These are phyloP conservation scores for Handroanthus guayacan DNA, from an alignment of 257 asterid species.

Conservation along the genomic window DNA sequence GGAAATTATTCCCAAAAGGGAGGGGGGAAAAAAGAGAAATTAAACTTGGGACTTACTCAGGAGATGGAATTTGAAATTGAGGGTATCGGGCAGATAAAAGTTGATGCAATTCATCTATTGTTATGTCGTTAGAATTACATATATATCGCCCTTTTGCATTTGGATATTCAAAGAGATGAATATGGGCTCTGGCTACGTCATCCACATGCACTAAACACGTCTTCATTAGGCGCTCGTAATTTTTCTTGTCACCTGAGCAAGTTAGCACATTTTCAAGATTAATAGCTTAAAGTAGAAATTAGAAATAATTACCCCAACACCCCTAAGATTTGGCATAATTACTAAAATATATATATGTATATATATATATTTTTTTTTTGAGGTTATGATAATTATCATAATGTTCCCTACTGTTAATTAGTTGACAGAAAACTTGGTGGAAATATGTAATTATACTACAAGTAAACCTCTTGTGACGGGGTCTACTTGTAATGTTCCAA, in stretches of 20 bases:
- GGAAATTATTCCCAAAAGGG: neutral
- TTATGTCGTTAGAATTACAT: constrained; percentile 44
- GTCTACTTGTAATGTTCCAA: too few species aligned
- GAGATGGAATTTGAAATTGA: constrained; percentile 45
- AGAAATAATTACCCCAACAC: too few species aligned
- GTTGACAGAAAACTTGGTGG: too few species aligned
- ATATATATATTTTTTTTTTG: too few species aligned
- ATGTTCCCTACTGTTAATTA: too few species aligned
- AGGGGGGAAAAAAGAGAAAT: too few species aligned
- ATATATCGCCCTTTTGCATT: constrained; percentile 59
- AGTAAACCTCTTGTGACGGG: too few species aligned
- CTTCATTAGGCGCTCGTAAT: neutral
- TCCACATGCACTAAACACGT: constrained; percentile 47
- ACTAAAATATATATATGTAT: too few species aligned
- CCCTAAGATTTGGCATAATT: too few species aligned
- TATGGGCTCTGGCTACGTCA: constrained; percentile 60
- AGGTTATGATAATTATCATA: too few species aligned
- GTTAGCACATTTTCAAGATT: neutral
- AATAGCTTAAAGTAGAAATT: too few species aligned
- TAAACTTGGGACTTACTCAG: constrained; percentile 45
- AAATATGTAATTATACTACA: too few species aligned
- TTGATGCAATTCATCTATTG: constrained; percentile 35
- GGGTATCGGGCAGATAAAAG: constrained; percentile 49
- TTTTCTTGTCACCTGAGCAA: constrained; percentile 29
- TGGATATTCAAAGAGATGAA: constrained; percentile 53